A percentile compares a stretch with the other conserved stretches of the same genome.
These are phyloP conservation scores for Trifolium dubium DNA, from an alignment of 306 rosid species.

Conservation along the genomic window DNA sequence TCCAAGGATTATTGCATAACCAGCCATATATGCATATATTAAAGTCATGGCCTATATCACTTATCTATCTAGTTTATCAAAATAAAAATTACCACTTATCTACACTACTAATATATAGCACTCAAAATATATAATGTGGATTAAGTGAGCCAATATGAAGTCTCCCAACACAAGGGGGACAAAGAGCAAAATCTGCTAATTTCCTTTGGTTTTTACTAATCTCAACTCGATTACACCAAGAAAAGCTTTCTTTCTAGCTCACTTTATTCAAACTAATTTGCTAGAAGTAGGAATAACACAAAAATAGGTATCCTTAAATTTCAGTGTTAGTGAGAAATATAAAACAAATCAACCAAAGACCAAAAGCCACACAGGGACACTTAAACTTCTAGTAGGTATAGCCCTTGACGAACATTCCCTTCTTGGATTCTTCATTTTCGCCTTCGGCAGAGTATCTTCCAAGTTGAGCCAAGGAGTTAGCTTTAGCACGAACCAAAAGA, in stretches of 20 bases:
- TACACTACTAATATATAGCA: not conserved
- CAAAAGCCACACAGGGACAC: constrained; percentile 3
- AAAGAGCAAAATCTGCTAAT: constrained; percentile 26
- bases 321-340: constrained; percentile 13
- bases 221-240: constrained; percentile 28
- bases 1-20: no score
- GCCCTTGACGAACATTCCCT: constrained; percentile 93
- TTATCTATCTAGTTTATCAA: no score
- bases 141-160: constrained; percentile 7
- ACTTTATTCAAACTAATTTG: constrained; percentile 61
- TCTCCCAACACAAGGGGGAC: constrained; percentile 4
- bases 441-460: constrained; percentile 90
- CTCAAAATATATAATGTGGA: not conserved
- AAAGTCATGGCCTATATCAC: no score
- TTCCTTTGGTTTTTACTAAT: constrained; percentile 6
- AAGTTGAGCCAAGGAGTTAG: constrained; percentile 94
- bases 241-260: constrained; percentile 44
- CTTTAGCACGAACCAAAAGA: constrained; percentile 91
- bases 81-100: no score
- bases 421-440: constrained; percentile 84
- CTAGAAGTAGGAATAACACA: constrained; percentile 25
- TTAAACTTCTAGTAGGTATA: constrained; percentile 66
- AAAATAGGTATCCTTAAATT: constrained; percentile 40
- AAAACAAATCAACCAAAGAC: constrained; percentile 23
- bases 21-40: no score